phyloP scores from a whole-genome alignment of 148 eudicot species.

The Oxyria digyna region DNA sequence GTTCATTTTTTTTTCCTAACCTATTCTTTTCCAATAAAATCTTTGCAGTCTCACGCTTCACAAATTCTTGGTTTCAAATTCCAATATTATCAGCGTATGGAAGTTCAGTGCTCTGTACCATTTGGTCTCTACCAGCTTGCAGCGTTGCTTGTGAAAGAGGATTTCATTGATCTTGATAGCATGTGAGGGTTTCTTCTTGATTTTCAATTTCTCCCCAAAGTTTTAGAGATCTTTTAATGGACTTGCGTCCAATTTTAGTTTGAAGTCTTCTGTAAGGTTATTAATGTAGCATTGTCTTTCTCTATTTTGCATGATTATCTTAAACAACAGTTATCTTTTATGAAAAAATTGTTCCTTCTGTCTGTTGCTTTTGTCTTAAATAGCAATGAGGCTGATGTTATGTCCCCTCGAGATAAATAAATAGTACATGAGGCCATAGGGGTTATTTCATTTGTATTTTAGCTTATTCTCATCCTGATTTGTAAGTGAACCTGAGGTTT shows the following conservation, averaged over 20 bases:
- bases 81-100: slow-evolving; percentile 89
- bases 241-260: background rate
- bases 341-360: background rate
- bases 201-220: background rate
- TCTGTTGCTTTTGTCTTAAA: background rate
- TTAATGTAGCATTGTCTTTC: background rate
- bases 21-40: background rate
- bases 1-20: background rate
- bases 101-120: slow-evolving; percentile 60
- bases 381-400: background rate
- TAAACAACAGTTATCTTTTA: background rate
- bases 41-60: slow-evolving; percentile 89
- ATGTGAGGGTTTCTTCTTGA: slow-evolving; percentile 48
- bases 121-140: slow-evolving; percentile 78
- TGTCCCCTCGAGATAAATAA: background rate
- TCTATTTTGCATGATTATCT: background rate
- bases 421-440: background rate
- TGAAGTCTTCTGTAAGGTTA: background rate
- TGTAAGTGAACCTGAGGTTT: background rate
- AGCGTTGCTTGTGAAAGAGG: slow-evolving; percentile 82
- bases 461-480: no score
- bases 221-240: background rate
- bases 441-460: no score
- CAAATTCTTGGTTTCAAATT: slow-evolving; percentile 96
- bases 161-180: slow-evolving; percentile 84